A percentile compares a stretch with the other conserved stretches of the same genome.
These are phyloP conservation scores for carrot (Daucus carota) DNA, from an alignment of 129 eudicot genomes.

Conservation along the genomic window DH1_v3.0 NC_030384.2:29583501-29584000, in stretches of 20 bases:
- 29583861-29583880: background rate
- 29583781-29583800: conserved; percentile 44
- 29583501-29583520: conserved; percentile 98
- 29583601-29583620: background rate
- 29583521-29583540: conserved; percentile 75
- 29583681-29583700: conserved; percentile 2
- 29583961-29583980: background rate
- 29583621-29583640: background rate
- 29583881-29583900: background rate
- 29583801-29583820: background rate
- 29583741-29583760: conserved; percentile 96
- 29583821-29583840: background rate
- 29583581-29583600: background rate
- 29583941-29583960: background rate
- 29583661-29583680: conserved; percentile 2
- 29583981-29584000: background rate
- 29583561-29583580: conserved; percentile 60
- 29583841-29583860: background rate
- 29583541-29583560: conserved; percentile 81
- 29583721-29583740: conserved; percentile 99
- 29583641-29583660: conserved; percentile 8
- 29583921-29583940: background rate
- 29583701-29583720: conserved; percentile 51
- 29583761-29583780: conserved; percentile 97
- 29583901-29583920: background rate